These are phyloP conservation scores for Furcasterigmium sp. DNA, from an alignment of 2,329 filamentous ascomycete genomes.

Conservation along the genomic window DNA sequence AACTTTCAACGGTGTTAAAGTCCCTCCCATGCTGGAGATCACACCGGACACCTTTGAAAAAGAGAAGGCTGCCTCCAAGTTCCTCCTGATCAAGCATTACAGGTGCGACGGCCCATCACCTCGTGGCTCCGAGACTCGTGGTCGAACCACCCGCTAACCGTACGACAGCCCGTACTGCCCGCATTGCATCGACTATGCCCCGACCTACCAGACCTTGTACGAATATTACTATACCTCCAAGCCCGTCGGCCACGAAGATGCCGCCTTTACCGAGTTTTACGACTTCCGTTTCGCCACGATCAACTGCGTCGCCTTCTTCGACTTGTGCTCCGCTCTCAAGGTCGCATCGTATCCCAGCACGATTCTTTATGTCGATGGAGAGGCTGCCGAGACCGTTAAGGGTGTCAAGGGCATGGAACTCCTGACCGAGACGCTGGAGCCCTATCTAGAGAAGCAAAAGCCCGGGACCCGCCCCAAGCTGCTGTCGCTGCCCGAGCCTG, in stretches of 20 bases:
- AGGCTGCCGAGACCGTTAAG: constrained; percentile 54
- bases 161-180: constrained; percentile 50
- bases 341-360: constrained; percentile 73
- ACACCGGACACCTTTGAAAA: constrained; percentile 52
- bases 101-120: constrained; percentile 48
- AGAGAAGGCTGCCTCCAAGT: constrained; percentile 48
- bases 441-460: constrained; percentile 67
- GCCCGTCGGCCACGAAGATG: constrained; percentile 51
- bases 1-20: constrained; percentile 60
- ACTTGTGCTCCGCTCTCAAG: constrained; percentile 66
- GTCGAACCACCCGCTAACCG: constrained; percentile 15
- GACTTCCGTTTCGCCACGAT: constrained; percentile 82
- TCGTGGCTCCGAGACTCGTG: constrained; percentile 1
- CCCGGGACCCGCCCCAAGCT: constrained; percentile 72
- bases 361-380: constrained; percentile 73
- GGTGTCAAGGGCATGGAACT: constrained; percentile 64
- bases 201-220: constrained; percentile 86
- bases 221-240: constrained; percentile 92
- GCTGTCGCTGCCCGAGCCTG: constrained; percentile 65
- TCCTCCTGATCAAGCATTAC: constrained; percentile 58
- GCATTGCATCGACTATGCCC: constrained; percentile 76
- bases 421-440: constrained; percentile 69
- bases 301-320: constrained; percentile 79
- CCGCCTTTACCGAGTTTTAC: constrained; percentile 73
- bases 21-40: constrained; percentile 61